A percentile compares a stretch with the other conserved stretches of the same genome.
phyloP scores from a whole-genome alignment of 2,329 filamentous ascomycete genomes.

The Clathrospora elynae region DNA sequence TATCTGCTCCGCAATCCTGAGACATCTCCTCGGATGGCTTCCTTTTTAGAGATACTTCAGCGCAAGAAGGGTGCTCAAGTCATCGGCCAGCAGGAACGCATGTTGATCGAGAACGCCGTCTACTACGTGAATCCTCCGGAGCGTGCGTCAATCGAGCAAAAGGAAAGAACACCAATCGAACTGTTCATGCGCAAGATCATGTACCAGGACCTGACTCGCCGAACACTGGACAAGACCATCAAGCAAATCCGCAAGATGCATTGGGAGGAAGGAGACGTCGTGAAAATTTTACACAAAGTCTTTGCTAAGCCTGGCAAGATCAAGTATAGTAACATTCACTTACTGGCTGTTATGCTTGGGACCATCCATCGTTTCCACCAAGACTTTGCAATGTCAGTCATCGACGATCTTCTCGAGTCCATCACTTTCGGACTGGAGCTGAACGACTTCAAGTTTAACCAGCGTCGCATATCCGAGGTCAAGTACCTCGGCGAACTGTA shows the following conservation, averaged over 20 bases:
- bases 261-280: constrained; percentile 92
- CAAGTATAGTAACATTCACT: constrained; percentile 95
- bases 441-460: constrained; percentile 97
- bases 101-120: constrained; percentile 97
- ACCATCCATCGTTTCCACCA: constrained; percentile 91
- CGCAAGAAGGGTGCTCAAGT: constrained; percentile 96
- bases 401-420: constrained; percentile 89
- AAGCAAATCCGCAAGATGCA: constrained; percentile 95
- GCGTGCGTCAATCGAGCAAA: constrained; percentile 91
- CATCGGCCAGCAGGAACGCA: constrained; percentile 91
- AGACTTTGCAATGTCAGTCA: constrained; percentile 85
- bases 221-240: constrained; percentile 89
- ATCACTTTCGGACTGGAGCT: constrained; percentile 87
- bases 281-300: constrained; percentile 80
- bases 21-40: constrained; percentile 88
- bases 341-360: constrained; percentile 86
- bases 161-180: constrained; percentile 91
- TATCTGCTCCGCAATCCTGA: constrained; percentile 92
- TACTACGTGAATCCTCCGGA: constrained; percentile 98
- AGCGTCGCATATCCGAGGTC: constrained; percentile 90
- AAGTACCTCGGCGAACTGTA: constrained; percentile 97
- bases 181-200: constrained; percentile 90
- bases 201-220: constrained; percentile 91
- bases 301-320: constrained; percentile 97
- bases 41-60: constrained; percentile 91